A percentile compares a stretch with the other conserved stretches of the same genome.
Conservation (phyloP, 495 filamentous ascomycete species). For the Saxophila tyrrhenica region DNA sequence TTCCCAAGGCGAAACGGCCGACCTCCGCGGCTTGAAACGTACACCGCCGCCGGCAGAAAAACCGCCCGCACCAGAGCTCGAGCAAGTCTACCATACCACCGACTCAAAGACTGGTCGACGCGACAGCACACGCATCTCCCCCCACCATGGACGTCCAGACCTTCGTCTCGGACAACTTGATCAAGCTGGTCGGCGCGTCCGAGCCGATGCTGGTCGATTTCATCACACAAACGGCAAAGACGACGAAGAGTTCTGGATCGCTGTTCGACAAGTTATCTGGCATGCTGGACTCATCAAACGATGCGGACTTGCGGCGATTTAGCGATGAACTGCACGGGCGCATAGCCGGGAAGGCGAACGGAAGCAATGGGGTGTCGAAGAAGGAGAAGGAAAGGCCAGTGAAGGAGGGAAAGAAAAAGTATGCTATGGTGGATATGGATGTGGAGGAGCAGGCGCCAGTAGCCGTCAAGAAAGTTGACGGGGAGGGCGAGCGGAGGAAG, state of each 20-base stretch:
- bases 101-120: neutral
- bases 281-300: conserved; percentile 41
- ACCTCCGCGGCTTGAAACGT: neutral
- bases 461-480: conserved; percentile 12
- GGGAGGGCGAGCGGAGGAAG: conserved; percentile 21
- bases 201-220: conserved; percentile 53
- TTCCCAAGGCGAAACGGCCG: neutral
- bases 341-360: conserved; percentile 21
- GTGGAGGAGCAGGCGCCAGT: conserved; percentile 41
- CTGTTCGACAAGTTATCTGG: conserved; percentile 41
- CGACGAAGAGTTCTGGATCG: conserved; percentile 40
- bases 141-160: conserved; percentile 22
- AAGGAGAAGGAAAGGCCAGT: conserved; percentile 21
- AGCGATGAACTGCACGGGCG: conserved; percentile 43
- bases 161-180: conserved; percentile 24
- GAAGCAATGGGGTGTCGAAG: conserved; percentile 3
- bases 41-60: neutral
- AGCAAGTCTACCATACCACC: neutral
- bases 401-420: conserved; percentile 48
- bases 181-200: conserved; percentile 44
- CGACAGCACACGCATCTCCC: neutral
- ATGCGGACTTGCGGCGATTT: conserved; percentile 40
- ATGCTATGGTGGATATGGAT: conserved; percentile 74
- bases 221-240: conserved; percentile 46
- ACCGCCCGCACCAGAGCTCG: neutral